phyloP scores from a whole-genome alignment of 768 basidiomycete genomes.

The Termitomyces sp. region DNA sequence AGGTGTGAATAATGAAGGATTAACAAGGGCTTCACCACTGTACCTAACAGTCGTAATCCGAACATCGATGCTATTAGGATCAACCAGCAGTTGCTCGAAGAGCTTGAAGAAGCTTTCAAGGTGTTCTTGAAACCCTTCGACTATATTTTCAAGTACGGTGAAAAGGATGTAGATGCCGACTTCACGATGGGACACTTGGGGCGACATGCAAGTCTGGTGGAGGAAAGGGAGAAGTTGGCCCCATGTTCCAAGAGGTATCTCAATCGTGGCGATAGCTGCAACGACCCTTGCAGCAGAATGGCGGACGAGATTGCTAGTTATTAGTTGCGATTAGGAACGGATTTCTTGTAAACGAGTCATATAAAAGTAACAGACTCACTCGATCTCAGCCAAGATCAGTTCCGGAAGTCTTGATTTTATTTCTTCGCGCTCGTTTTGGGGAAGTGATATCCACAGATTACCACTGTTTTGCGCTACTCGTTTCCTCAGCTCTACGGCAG shows the following conservation, averaged over 20 bases:
- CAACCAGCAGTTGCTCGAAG: slow-evolving; percentile 65
- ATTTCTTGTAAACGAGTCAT: slow-evolving; percentile 7
- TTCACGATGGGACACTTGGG: slow-evolving; percentile 76
- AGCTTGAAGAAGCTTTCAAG: slow-evolving; percentile 73
- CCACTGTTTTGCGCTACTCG: slow-evolving; percentile 78
- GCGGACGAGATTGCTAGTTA: slow-evolving; percentile 75
- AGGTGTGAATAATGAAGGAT: slow-evolving; percentile 1
- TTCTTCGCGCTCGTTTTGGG: slow-evolving; percentile 63
- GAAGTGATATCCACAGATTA: slow-evolving; percentile 73
- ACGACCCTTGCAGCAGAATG: slow-evolving; percentile 91
- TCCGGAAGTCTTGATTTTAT: slow-evolving; percentile 84
- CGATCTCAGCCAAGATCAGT: slow-evolving; percentile 69
- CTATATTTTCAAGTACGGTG: slow-evolving; percentile 88
- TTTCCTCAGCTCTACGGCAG: slow-evolving; percentile 95
- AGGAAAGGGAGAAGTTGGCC: slow-evolving; percentile 85
- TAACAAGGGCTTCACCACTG: slow-evolving; percentile 10
- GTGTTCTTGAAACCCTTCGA: slow-evolving; percentile 82
- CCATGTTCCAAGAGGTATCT: slow-evolving; percentile 79
- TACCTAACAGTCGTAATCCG: slow-evolving; percentile 85
- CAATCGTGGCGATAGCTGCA: slow-evolving; percentile 87
- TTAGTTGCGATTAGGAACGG: slow-evolving; percentile 13
- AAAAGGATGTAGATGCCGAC: slow-evolving; percentile 86
- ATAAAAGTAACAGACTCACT: slow-evolving; percentile 40
- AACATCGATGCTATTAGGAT: slow-evolving; percentile 87
- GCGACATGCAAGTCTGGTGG: slow-evolving; percentile 67